A percentile compares a stretch with the other conserved stretches of the same genome.
These are phyloP conservation scores for Ophiostoma fasciatum DNA, from an alignment of 2,329 filamentous ascomycete species.

Conservation along the genomic window DNA sequence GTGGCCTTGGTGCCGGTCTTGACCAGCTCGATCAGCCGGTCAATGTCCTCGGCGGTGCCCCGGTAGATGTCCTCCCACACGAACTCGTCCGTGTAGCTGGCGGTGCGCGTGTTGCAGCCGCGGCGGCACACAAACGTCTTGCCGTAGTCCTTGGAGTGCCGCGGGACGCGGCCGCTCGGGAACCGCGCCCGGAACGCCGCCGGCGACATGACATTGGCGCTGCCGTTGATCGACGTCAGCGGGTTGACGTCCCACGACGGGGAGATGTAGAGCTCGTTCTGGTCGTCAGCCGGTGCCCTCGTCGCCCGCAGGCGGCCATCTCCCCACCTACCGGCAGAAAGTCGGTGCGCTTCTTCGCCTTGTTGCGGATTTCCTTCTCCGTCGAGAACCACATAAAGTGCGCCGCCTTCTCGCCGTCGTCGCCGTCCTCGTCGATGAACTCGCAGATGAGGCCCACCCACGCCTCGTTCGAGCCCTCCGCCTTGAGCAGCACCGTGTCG, in stretches of 20 bases:
- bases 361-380: constrained; percentile 75
- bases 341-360: constrained; percentile 68
- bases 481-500: constrained; percentile 75
- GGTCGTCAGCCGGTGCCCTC: constrained; percentile 3
- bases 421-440: constrained; percentile 54
- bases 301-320: too few species aligned
- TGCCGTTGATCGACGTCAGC: constrained; percentile 78
- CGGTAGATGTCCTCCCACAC: constrained; percentile 75
- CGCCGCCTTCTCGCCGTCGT: constrained; percentile 63
- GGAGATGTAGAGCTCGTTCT: constrained; percentile 89
- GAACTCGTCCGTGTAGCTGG: constrained; percentile 86
- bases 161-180: constrained; percentile 61
- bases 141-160: constrained; percentile 57
- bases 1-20: constrained; percentile 59
- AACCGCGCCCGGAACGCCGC: constrained; percentile 52
- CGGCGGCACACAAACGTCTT: constrained; percentile 84
- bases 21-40: constrained; percentile 50
- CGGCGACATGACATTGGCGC: constrained; percentile 64
- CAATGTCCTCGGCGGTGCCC: constrained; percentile 49
- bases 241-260: constrained; percentile 78
- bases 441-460: constrained; percentile 86
- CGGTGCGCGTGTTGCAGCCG: constrained; percentile 77
- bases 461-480: constrained; percentile 70
- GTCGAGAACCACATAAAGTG: constrained; percentile 95
- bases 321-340: constrained; percentile 44